Base-by-base conservation (phyloP, 176 grass and related monocot species). In the Hordeum marinum region DNA sequence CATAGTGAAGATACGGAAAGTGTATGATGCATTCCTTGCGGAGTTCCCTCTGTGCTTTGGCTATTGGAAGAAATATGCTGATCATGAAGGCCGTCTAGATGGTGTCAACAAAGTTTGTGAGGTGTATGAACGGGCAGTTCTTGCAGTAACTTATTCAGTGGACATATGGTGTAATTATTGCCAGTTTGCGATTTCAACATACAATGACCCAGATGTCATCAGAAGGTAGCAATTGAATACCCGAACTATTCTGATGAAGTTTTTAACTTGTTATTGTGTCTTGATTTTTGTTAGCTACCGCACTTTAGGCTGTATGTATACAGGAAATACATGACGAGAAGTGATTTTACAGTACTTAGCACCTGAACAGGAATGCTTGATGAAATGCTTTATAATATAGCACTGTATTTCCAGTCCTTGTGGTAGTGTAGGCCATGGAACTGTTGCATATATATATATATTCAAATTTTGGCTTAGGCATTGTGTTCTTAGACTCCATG, bases 31-130 rank as follows among this genome's bases (percentile, higher is more conserved):
- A 15, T 96, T 99, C 69, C 90, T 99, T 81, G 86, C 62, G 4
- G 96, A 99, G 80, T 99, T 96, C 78, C 96, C 96, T 48, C 88
- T 99, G 29, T 99, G 96, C 77, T 99, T 94, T 88, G 96, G 96
- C 21, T 99, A 99, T 73, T 99, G 96, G 96, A 99, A 99, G 86
- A 99, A 99, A 72, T 99, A 99, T 82, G 93, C 96, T 35, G 96
- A 99, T 80, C 91, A 99, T 84, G 96, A 99, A 84, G 96, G 83
- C 0, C 90, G 90, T 31, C 88, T 99, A 73, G 91, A 89, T 55
- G 81, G 91, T 15, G 82, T 45, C 64, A 89, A 58, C 29, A 96
- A 99, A 88, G 94, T 93, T 67, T 81, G 94, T 65, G 96, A 99
- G 81, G 96, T 99, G 8, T 99, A 99, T 91, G 96, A 99, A 70